A percentile compares a stretch with the other conserved stretches of the same genome.
phyloP scores from a whole-genome alignment of 129 eudicot genomes.

The Escallonia rubra region DNA sequence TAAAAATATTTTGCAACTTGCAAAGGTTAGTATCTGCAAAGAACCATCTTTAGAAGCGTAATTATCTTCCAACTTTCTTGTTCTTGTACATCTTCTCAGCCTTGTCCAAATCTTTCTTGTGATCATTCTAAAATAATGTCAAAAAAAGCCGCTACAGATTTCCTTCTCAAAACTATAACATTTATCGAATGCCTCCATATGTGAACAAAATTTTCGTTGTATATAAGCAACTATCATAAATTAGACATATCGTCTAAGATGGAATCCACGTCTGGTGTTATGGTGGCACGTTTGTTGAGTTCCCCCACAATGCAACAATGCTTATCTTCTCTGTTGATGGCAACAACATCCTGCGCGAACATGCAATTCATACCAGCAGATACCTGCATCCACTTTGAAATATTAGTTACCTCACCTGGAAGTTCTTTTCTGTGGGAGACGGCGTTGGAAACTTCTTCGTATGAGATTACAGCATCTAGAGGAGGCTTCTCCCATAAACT shows the following conservation, averaged over 20 bases:
- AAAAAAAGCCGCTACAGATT: neutral
- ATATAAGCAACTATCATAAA: conserved; percentile 14
- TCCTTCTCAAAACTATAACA: neutral
- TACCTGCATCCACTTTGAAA: conserved; percentile 43
- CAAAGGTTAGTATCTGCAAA: neutral
- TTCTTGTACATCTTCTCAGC: neutral
- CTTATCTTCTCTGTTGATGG: conserved; percentile 50
- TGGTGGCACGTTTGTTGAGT: conserved; percentile 53
- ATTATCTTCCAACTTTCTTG: neutral
- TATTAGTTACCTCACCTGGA: neutral
- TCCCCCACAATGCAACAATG: conserved; percentile 64
- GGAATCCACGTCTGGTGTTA: conserved; percentile 70
- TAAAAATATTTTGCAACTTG: no score
- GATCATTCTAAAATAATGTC: neutral
- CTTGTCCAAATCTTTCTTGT: neutral
- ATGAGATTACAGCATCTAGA: no score
- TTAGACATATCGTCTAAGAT: conserved; percentile 40
- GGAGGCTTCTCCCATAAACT: no score
- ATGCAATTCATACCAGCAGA: conserved; percentile 48
- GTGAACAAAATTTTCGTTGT: conserved; percentile 1
- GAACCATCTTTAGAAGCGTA: neutral
- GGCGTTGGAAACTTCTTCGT: no score
- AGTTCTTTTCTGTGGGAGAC: no score
- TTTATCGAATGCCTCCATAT: neutral
- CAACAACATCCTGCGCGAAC: conserved; percentile 73